Base-by-base conservation (phyloP, 2,329 filamentous ascomycete species). In the Orbilia brochopaga region DNA sequence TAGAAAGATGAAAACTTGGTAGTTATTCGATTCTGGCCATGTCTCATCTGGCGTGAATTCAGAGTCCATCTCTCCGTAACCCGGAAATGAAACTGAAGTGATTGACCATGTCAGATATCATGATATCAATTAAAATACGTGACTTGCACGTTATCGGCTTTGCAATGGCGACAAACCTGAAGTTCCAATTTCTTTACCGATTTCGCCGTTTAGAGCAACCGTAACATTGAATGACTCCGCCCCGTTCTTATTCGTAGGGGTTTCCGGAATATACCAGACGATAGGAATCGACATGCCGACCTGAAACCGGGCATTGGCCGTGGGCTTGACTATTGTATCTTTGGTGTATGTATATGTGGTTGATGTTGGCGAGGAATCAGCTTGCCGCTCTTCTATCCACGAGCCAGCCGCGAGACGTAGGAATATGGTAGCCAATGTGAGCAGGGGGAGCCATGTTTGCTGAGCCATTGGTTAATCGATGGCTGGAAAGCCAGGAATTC, bases 231-330 rank as follows among this genome's bases (percentile, higher is more conserved):
- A 72, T 1, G 53, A 50, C 19, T 72, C 55, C 7, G 67, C 67
- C 1, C 5, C 17, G n/a, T 65, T 60, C 32, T 48, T 6, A 46
- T 65, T 72, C 15, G 21, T 17, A 2, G 10, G 19, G 1, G 67
- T 72, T 21, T 65, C 8, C 15, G 60, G 60, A 17, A 72, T 72
- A 53, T 72, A 72, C 67, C 67, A 72, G 23, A 64, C 51, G n/a
- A 72, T 55, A 17, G 48, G 19, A 27, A 72, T 46, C 2, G 67
- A 54, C 17, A 65, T 27, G 3, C 60, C 67, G 13, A 72, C 67
- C 46, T 64, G 60, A 30, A 56, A 72, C 44, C 60, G 48, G 13
- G 67, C 67, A 27, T 61, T 57, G 8, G 67, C 67, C 2, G 67
- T 72, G 6, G 67, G 67, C 21, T 53, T 65, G 35, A 65, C 17